phyloP scores from a whole-genome alignment of 495 filamentous ascomycete genomes.

The Extremus antarcticus region DNA sequence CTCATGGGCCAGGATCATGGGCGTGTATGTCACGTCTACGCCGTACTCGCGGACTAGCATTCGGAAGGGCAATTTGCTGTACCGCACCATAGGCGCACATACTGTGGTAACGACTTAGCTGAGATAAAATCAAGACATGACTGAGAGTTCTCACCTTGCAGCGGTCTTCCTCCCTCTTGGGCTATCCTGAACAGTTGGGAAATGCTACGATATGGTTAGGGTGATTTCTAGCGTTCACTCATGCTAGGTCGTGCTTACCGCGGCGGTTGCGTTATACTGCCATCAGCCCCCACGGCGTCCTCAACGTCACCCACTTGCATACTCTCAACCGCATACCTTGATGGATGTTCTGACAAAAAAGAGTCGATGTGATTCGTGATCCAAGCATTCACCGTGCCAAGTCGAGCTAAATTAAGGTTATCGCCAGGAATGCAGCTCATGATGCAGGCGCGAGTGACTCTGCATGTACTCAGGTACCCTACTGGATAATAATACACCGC shows the following conservation, averaged over 20 bases:
- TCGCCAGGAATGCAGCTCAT: background rate
- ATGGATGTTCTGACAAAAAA: too few species aligned
- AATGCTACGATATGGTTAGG: background rate
- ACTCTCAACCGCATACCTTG: too few species aligned
- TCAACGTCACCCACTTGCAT: too few species aligned
- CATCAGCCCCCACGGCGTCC: too few species aligned
- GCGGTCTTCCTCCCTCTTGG: conserved; percentile 38
- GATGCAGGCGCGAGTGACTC: too few species aligned
- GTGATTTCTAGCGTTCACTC: too few species aligned
- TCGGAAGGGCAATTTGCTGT: conserved; percentile 48
- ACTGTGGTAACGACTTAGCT: conserved; percentile 18
- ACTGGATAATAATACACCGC: too few species aligned
- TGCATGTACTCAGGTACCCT: too few species aligned
- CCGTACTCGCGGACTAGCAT: conserved; percentile 48
- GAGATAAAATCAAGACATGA: background rate
- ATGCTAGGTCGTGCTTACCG: background rate
- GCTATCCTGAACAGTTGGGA: conserved; percentile 47
- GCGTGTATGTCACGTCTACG: conserved; percentile 55
- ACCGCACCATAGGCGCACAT: conserved; percentile 58
- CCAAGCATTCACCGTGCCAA: background rate
- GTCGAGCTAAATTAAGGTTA: background rate
- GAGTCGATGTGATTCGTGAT: background rate
- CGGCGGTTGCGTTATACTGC: background rate
- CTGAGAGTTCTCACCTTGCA: conserved; percentile 31
- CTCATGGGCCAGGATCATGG: conserved; percentile 63